phyloP scores from a whole-genome alignment of 768 basidiomycete species.

The Amanita polypyramis region DNA sequence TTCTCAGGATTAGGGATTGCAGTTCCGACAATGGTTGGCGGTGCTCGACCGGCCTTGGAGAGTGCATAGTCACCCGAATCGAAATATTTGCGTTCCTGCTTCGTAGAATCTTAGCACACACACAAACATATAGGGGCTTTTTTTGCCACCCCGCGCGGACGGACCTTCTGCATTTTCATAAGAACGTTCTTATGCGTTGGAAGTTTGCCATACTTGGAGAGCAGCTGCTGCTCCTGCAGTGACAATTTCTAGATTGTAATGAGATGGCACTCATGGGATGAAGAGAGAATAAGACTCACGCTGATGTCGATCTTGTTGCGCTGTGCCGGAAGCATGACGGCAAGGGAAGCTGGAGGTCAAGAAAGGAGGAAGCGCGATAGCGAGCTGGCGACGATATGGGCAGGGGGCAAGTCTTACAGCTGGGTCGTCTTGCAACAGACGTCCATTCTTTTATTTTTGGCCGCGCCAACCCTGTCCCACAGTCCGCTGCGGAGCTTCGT shows the following conservation, averaged over 20 bases:
- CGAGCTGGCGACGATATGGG: constrained; percentile 12
- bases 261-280: neutral
- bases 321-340: constrained; percentile 60
- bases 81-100: constrained; percentile 96
- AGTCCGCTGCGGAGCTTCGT: constrained; percentile 19
- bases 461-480: constrained; percentile 8
- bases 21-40: constrained; percentile 84
- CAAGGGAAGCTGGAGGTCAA: constrained; percentile 14
- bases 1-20: constrained; percentile 98
- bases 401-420: constrained; percentile 13
- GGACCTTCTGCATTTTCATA: constrained; percentile 91
- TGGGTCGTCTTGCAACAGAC: constrained; percentile 7
- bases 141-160: constrained; percentile 9
- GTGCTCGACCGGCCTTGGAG: constrained; percentile 88
- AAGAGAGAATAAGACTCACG: constrained; percentile 43
- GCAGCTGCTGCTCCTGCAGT: constrained; percentile 89
- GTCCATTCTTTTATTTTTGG: constrained; percentile 3
- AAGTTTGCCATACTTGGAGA: constrained; percentile 89
- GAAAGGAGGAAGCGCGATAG: constrained; percentile 19
- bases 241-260: constrained; percentile 49
- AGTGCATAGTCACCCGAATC: constrained; percentile 98
- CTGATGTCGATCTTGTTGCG: constrained; percentile 94
- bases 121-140: too few relatives aligned
- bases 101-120: neutral
- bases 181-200: constrained; percentile 90